A percentile compares a stretch with the other conserved stretches of the same genome.
phyloP scores from a whole-genome alignment of 805 yeast genomes.

The Ogataea methanolica region DNA sequence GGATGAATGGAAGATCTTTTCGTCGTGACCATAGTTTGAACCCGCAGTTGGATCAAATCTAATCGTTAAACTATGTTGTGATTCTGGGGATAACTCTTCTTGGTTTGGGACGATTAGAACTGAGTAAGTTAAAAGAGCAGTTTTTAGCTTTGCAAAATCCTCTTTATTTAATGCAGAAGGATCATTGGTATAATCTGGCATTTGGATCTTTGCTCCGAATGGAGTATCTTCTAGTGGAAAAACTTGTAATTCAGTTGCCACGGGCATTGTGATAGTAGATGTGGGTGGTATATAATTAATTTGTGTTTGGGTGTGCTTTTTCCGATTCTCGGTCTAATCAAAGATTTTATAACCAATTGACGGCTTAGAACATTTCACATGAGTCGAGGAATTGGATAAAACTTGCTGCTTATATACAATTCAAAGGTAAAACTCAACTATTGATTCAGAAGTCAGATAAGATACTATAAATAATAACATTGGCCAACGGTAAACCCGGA shows the following conservation, averaged over 20 bases:
- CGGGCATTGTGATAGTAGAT: conserved; percentile 15
- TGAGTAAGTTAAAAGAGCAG: conserved; percentile 62
- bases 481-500: too few species aligned
- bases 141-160: conserved; percentile 58
- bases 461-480: too few species aligned
- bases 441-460: too few species aligned
- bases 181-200: conserved; percentile 70
- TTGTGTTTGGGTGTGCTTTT: too few species aligned
- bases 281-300: background rate
- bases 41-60: conserved; percentile 71
- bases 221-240: conserved; percentile 47
- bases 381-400: too few species aligned
- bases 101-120: conserved; percentile 75
- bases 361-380: too few species aligned
- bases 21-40: conserved; percentile 78
- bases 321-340: too few species aligned
- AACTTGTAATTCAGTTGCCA: conserved; percentile 28
- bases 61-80: conserved; percentile 72
- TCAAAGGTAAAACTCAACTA: too few species aligned
- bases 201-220: conserved; percentile 62
- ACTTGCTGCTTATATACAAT: too few species aligned
- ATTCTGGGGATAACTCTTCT: conserved; percentile 60
- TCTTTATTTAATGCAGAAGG: conserved; percentile 62
- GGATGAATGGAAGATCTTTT: conserved; percentile 60
- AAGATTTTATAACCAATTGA: too few species aligned